A percentile compares a stretch with the other conserved stretches of the same genome.
Conservation (phyloP, 495 filamentous ascomycete species). For the Neurospora sp. region DNA sequence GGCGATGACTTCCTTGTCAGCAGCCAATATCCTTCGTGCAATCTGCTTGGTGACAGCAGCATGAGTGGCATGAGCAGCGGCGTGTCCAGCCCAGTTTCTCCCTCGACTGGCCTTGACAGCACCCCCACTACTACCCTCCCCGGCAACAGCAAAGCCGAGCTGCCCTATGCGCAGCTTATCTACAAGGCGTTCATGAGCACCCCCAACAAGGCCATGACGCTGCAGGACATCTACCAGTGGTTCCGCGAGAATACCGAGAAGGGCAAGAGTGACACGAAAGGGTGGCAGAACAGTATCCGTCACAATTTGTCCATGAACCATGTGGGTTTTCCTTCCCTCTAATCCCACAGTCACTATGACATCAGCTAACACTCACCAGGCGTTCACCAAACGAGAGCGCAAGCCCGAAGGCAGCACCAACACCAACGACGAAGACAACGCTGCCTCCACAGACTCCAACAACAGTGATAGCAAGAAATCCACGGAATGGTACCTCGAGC, state of each 20-base stretch:
- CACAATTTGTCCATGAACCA: constrained; percentile 97
- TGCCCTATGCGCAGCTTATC: constrained; percentile 80
- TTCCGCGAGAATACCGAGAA: constrained; percentile 76
- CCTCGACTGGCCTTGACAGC: not conserved
- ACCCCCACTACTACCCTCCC: not conserved
- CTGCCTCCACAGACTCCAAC: constrained; percentile 1
- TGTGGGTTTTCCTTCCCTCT: constrained; percentile 42
- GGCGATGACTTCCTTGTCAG: not conserved
- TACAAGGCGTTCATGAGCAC: constrained; percentile 58
- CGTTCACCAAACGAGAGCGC: constrained; percentile 34
- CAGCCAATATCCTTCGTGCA: constrained; percentile 2
- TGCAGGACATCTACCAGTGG: constrained; percentile 87
- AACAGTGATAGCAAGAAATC: constrained; percentile 23
- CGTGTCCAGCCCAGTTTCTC: constrained; percentile 3
- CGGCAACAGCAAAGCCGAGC: constrained; percentile 28
- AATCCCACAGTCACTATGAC: not conserved
- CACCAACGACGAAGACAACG: constrained; percentile 1
- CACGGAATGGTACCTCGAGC: constrained; percentile 33
- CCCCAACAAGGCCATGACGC: constrained; percentile 57
- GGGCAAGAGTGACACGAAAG: constrained; percentile 53
- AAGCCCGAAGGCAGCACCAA: constrained; percentile 4
- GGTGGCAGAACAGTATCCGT: constrained; percentile 95
- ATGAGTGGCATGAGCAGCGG: not conserved
- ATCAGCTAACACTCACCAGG: constrained; percentile 16
- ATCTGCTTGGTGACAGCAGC: not conserved